A percentile compares a stretch with the other conserved stretches of the same genome.
Conservation (phyloP, 495 filamentous ascomycete species). For the Aspergillus saccharolyticus region DNA sequence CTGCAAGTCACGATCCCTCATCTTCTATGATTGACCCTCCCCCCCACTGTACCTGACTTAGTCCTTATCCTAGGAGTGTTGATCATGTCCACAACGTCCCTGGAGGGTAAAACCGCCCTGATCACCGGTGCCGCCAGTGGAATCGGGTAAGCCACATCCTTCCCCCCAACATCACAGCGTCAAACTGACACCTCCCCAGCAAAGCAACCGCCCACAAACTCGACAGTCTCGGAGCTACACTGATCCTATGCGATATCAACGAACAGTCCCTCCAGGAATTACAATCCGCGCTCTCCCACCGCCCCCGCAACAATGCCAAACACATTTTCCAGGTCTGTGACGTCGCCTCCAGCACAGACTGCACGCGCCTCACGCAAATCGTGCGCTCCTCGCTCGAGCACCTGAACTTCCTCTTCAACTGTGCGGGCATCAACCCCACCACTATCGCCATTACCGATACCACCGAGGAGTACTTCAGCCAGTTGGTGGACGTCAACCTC, state of each 20-base stretch:
- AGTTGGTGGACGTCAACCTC: slow-evolving; percentile 16
- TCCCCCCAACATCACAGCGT: background rate
- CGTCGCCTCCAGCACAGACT: slow-evolving; percentile 20
- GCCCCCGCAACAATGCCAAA: background rate
- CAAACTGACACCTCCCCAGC: background rate
- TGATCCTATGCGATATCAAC: slow-evolving; percentile 45
- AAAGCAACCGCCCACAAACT: slow-evolving; percentile 42
- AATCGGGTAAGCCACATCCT: slow-evolving; percentile 37
- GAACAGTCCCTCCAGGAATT: slow-evolving; percentile 21
- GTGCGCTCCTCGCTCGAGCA: slow-evolving; percentile 24
- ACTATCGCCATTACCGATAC: slow-evolving; percentile 32
- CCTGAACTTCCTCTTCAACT: slow-evolving; percentile 48
- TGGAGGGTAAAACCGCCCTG: slow-evolving; percentile 13
- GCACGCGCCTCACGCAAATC: slow-evolving; percentile 18
- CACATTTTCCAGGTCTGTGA: slow-evolving; percentile 33
- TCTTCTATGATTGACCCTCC: too few relatives aligned
- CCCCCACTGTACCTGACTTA: too few relatives aligned
- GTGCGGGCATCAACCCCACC: slow-evolving; percentile 48
- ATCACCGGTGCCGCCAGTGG: slow-evolving; percentile 51
- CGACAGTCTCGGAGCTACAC: slow-evolving; percentile 34
- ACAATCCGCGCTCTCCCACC: slow-evolving; percentile 10
- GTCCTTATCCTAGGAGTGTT: too few relatives aligned
- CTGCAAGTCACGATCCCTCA: too few relatives aligned
- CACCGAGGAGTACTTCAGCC: slow-evolving; percentile 15
- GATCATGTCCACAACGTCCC: too few relatives aligned